Base-by-base conservation (phyloP, 371 early-diverging fungal species). In the Fennellomyces sp. region DNA sequence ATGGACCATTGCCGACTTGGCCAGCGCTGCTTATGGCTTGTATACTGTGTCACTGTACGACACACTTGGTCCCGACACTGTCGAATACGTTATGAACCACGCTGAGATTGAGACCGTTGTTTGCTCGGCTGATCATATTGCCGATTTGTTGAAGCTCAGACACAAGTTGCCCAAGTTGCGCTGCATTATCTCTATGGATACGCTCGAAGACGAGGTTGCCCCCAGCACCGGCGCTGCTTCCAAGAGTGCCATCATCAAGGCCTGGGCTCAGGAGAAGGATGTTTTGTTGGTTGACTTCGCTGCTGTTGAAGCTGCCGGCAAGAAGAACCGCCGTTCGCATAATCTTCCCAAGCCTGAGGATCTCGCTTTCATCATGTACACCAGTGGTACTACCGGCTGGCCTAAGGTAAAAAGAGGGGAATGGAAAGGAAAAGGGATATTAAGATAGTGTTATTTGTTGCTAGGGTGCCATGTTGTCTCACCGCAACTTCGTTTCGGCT, bases 31-130 rank as follows among this genome's bases (percentile, higher is more conserved):
- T 21, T 81, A 82, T 48, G 77, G 78, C 55, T 63, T 84, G 13
- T 75, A 81, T n/a, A 80, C 91, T 11, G 94, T 96, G 1, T 95
- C 98, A 0, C 78, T 99, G 29, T 98, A 98, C 72, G 96, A 97
- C 66, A 97, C 98, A 0, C 88, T 97, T 27, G 97, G 97, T 19
- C 76, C 79, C 2, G 89, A 87, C 26, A 85, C 91, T 0, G 80
- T 91, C 31, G 68, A 75, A 47, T 83, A 83, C 52, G 82, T 88
- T 48, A 74, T 87, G 30, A 78, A 81, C 39, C 90, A 91, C 31
- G 79, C 90, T 6, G 89, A 92, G 61, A 77, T 92, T 56, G 61
- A 85, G 6, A 68, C 85, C 13, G 72, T 94, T 15, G 77, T 95
- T 26, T 87, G 85, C 61, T 89, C 91, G 33, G 83, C 78, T 5